Base-by-base conservation (phyloP, 148 eudicot species). In the Silene uniflora region DNA sequence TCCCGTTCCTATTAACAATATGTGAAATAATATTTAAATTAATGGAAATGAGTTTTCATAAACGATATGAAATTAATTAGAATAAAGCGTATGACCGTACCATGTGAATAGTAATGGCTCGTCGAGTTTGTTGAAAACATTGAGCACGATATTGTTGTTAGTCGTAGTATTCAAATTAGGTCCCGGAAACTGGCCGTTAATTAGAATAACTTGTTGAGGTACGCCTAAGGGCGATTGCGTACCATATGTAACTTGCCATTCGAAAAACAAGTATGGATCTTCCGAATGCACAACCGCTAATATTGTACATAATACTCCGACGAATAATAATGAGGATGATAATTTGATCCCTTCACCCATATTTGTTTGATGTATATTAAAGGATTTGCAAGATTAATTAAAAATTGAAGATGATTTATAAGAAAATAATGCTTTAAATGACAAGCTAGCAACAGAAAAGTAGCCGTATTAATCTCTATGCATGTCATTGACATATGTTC, bases 41-140 rank as follows among this genome's bases (percentile, higher is more conserved):
- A 21, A 69, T 3, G 2, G 12, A 46, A 4, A 21, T 9, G 9
- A 69, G 1, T 3, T 21, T 46, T 19, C 3, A 22, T 21, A 8
- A 55, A 35, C 6, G 24, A 35, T 46, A 70, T 6, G 60, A 64
- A 22, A 8, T n/a, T n/a, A n/a, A n/a, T 49, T 5, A 12, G 56
- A 24, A 72, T 2, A 19, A 61, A 24, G 63, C 27, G 12, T 17
- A 60, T 22, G 1, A 29, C 32, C 12, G 35, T 75, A 83, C 88
- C 88, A 88, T 35, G 89, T 86, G 71, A 88, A 78, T 23, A 88
- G 75, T 23, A 88, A 76, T 22, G 91, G 91, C 85, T 88, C 91
- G 47, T 86, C 91, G 11, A 88, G 81, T 1, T 88, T 11, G 69
- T 88, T 88, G 67, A 84, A 85, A 13, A 86, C 88, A 55, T 88